phyloP scores from a whole-genome alignment of 202 grass and related monocot species.

The Musa balbisiana region DNA sequence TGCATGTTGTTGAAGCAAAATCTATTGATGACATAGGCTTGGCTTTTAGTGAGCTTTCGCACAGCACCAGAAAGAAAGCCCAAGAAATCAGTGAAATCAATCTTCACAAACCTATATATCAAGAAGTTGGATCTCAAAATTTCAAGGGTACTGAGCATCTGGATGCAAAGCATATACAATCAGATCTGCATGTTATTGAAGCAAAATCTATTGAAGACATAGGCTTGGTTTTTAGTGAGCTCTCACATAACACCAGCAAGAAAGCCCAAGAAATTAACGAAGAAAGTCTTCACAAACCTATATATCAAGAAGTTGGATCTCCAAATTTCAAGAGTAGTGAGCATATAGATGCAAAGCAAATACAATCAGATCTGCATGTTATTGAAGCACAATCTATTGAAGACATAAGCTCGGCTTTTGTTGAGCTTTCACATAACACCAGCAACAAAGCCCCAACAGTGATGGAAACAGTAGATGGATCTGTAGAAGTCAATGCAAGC shows the following conservation, averaged over 20 bases:
- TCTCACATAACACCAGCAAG: not conserved
- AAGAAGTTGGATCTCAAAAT: not conserved
- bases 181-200: constrained; percentile 37
- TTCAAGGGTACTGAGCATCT: constrained; percentile 6
- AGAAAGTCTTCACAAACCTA: not conserved
- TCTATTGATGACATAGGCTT: constrained; percentile 6
- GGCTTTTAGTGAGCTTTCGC: not conserved
- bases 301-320: not conserved
- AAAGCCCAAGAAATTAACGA: not conserved
- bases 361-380: constrained; percentile 27
- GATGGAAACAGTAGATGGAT: not conserved
- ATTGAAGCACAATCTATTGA: constrained; percentile 31
- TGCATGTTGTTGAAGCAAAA: constrained; percentile 46
- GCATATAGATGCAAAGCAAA: constrained; percentile 14
- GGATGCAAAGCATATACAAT: constrained; percentile 23
- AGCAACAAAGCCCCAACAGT: not conserved
- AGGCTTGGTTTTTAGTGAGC: constrained; percentile 5
- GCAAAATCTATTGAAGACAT: constrained; percentile 30
- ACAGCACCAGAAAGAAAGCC: not conserved
- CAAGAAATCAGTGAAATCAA: not conserved
- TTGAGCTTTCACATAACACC: not conserved
- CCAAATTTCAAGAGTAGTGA: not conserved
- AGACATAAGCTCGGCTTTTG: constrained; percentile 3
- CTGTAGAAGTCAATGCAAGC: not conserved
- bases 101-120: not conserved